phyloP scores from a whole-genome alignment of 83 land plant genomes.

The Thuja plicata region DNA sequence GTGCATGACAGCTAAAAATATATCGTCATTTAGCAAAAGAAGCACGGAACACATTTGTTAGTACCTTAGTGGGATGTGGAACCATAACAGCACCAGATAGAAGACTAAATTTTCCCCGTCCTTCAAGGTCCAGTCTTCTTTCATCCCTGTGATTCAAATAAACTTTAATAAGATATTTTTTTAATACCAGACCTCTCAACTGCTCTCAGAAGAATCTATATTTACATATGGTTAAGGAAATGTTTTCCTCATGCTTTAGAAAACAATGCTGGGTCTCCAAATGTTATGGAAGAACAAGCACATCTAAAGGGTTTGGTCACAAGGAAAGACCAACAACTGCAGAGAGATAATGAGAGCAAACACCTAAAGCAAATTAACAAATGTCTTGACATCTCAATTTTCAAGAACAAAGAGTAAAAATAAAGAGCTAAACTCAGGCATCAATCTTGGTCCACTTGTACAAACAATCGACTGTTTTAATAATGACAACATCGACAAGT shows the following conservation, averaged over 20 bases:
- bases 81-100: constrained; percentile 31
- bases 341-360: neutral
- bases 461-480: neutral
- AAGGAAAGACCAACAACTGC: neutral
- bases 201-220: neutral
- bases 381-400: neutral
- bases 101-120: constrained; percentile 11
- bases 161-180: neutral
- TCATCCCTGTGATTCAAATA: constrained; percentile 2
- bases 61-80: constrained; percentile 46
- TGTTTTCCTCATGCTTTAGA: neutral
- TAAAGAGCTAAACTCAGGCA: neutral
- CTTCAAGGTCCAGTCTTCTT: neutral
- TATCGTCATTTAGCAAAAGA: neutral
- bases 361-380: neutral
- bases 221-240: neutral
- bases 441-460: neutral
- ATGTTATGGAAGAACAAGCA: neutral
- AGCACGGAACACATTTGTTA: neutral
- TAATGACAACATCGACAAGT: too few relatives aligned
- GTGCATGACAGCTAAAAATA: too few relatives aligned
- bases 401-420: neutral
- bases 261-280: neutral
- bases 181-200: neutral
- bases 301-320: neutral